phyloP scores from a whole-genome alignment of 306 rosid genomes.

The Ormosia semicastrata region DNA sequence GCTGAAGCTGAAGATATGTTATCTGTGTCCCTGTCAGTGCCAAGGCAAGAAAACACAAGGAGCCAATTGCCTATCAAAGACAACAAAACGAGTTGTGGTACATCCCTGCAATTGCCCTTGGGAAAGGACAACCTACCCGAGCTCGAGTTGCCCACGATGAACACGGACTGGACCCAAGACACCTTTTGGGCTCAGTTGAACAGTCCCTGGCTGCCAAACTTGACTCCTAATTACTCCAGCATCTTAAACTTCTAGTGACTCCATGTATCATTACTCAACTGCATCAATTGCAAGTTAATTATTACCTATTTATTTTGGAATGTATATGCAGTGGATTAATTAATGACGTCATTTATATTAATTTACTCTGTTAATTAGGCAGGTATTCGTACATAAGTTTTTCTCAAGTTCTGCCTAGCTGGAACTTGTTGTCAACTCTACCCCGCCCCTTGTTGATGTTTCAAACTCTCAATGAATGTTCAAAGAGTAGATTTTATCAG shows the following conservation, averaged over 20 bases:
- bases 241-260: constrained; percentile 51
- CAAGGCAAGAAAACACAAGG: constrained; percentile 10
- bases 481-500: background rate
- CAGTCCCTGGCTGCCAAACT: constrained; percentile 81
- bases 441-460: background rate
- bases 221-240: constrained; percentile 55
- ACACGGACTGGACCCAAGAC: constrained; percentile 80
- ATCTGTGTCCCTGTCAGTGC: background rate
- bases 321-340: constrained; percentile 21
- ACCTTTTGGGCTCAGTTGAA: constrained; percentile 62
- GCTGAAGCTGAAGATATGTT: constrained; percentile 38
- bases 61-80: constrained; percentile 11
- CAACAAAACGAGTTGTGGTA: constrained; percentile 19
- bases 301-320: constrained; percentile 15
- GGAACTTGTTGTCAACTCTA: background rate
- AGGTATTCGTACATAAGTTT: background rate
- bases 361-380: background rate
- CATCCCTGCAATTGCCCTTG: constrained; percentile 41
- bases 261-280: background rate
- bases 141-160: constrained; percentile 55
- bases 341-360: constrained; percentile 15
- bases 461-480: background rate
- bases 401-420: background rate
- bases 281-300: background rate
- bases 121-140: constrained; percentile 56